Evolutionary conservation across 2,329 filamentous ascomycete species (phyloP), one percentile per base, ranked within the genome.

Genomic region (Stemphylium lycopersici): DNA sequence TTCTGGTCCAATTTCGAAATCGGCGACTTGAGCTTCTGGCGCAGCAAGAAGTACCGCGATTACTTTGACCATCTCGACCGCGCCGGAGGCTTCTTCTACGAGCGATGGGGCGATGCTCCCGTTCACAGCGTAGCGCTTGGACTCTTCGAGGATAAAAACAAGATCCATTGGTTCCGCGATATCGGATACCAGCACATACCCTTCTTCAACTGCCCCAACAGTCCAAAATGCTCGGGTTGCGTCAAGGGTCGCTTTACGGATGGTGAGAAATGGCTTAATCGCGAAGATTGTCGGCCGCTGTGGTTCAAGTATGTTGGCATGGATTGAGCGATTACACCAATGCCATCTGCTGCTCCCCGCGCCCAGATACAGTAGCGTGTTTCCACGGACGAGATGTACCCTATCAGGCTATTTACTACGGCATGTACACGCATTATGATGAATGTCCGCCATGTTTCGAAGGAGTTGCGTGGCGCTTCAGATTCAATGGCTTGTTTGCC

Each of bases 1-100:
- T 99, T 99, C 81, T 99, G 95, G 95, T 95, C 89, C 69, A 99
- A 99, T 77, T 99, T 99, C 68, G 95, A 99, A 77, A 93, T 99
- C 67, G 93, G 85, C 41, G 91, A 97, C 75, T 85, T 99, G 84
- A 85, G 85, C 59, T 96, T 99, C 77, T 99, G 92, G 90, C 83
- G 95, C 43, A 90, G 91, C 71, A 86, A 93, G 73, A 83, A 86
- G 40, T 99, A 99, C 72, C 90, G 96, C 72, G 92, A 96, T 60
- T 99, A 97, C 77, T 99, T 99, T 73, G 87, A 96, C 71, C 92
- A 98, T 76, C 83, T 99, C 31, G 95, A 99, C 76, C 86, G 90
- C 16, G 91, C 93, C 0, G 95, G 95, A 33, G 95, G 95, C 20
- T 99, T 99, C 84, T 99, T 96, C 77, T 99, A 99, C 73, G 95